phyloP scores from a whole-genome alignment of 108 stramenopile genomes.

The Conticribra weissflogii region DNA sequence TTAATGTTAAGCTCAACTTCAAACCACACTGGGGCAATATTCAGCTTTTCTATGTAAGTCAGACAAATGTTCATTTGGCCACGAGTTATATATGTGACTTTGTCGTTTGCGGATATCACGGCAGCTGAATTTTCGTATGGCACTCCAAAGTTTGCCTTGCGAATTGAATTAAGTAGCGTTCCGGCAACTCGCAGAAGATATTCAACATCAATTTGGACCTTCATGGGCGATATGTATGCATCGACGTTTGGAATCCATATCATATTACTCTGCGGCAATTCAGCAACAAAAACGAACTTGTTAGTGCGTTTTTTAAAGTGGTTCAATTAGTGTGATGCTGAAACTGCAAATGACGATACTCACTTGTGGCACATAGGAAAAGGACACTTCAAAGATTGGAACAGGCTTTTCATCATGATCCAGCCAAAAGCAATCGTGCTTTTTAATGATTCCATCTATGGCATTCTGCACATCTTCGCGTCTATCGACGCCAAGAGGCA shows the following conservation, averaged over 20 bases:
- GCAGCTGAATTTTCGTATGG: neutral
- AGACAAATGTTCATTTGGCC: constrained; percentile 18
- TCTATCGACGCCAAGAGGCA: constrained; percentile 40
- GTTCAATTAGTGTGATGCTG: neutral
- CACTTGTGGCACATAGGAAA: constrained; percentile 44
- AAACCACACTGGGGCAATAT: constrained; percentile 37
- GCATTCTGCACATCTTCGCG: constrained; percentile 8
- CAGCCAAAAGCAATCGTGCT: constrained; percentile 40
- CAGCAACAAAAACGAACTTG: neutral
- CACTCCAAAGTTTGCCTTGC: constrained; percentile 17
- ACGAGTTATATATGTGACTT: constrained; percentile 21
- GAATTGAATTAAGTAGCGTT: constrained; percentile 35
- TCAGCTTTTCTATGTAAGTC: constrained; percentile 50
- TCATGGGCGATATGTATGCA: constrained; percentile 36
- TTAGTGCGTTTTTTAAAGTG: neutral
- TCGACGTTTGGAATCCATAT: constrained; percentile 46
- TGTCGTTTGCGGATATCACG: constrained; percentile 19
- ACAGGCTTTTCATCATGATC: constrained; percentile 32
- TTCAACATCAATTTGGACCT: constrained; percentile 47
- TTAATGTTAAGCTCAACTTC: constrained; percentile 43
- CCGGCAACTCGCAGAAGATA: constrained; percentile 46
- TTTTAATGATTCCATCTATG: constrained; percentile 11
- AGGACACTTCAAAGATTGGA: constrained; percentile 42
- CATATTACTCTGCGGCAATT: constrained; percentile 43
- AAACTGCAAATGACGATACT: neutral